phyloP scores from a whole-genome alignment of 2,329 filamentous ascomycete genomes.

The Fusarium neocosmosporiellum region DNA sequence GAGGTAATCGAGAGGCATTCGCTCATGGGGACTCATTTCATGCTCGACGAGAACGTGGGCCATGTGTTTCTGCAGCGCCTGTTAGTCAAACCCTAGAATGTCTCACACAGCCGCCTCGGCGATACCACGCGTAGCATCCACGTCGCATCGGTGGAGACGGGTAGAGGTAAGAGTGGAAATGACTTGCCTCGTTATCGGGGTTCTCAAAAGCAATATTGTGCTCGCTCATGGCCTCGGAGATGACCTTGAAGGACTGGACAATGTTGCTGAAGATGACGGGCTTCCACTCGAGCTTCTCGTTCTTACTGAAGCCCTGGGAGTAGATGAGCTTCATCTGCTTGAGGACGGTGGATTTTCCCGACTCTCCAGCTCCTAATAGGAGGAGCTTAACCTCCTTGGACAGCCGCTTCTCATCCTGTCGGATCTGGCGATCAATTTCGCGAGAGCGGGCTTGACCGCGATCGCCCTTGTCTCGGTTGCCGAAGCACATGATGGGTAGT shows the following conservation, averaged over 20 bases:
- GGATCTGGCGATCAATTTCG: slow-evolving; percentile 88
- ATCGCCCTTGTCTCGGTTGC: slow-evolving; percentile 62
- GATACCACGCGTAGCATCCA: neutral
- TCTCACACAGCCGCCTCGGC: slow-evolving; percentile 28
- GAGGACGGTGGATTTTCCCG: slow-evolving; percentile 90
- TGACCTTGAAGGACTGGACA: slow-evolving; percentile 89
- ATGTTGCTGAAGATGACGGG: slow-evolving; percentile 97
- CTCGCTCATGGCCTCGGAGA: slow-evolving; percentile 91
- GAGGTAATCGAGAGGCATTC: slow-evolving; percentile 81
- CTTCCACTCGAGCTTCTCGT: slow-evolving; percentile 92
- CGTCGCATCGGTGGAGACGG: slow-evolving; percentile 1
- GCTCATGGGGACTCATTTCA: slow-evolving; percentile 85
- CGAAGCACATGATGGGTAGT: slow-evolving; percentile 70
- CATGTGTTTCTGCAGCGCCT: slow-evolving; percentile 74
- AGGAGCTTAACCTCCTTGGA: slow-evolving; percentile 92
- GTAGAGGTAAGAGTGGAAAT: neutral
- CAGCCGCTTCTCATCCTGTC: slow-evolving; percentile 88
- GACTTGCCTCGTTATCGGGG: slow-evolving; percentile 79
- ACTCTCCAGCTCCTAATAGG: slow-evolving; percentile 91
- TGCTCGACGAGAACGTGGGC: slow-evolving; percentile 80
- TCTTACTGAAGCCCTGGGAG: slow-evolving; percentile 88
- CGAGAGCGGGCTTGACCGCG: slow-evolving; percentile 67
- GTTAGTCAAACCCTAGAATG: slow-evolving; percentile 50
- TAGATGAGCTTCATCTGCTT: slow-evolving; percentile 99
- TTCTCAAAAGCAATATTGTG: slow-evolving; percentile 83